phyloP scores from a whole-genome alignment of 2,329 filamentous ascomycete species.

The Fonsecaea pedrosoi region DNA sequence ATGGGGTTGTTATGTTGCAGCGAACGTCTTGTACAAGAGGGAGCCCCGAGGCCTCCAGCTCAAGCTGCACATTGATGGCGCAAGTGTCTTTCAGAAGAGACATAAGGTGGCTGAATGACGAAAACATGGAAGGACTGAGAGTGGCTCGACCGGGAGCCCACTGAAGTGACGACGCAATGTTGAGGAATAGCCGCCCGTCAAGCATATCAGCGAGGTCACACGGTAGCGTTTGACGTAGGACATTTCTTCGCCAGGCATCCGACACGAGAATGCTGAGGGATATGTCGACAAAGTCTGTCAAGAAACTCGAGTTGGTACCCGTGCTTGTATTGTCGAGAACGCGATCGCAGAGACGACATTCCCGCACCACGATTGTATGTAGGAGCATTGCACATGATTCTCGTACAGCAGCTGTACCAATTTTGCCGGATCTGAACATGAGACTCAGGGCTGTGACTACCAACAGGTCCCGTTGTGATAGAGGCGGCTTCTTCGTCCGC shows the following conservation, averaged over 20 bases:
- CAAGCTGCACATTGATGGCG: not conserved
- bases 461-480: not conserved
- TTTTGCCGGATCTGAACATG: conserved; percentile 1
- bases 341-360: not conserved
- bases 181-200: not conserved
- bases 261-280: not conserved
- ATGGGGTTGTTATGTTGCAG: not conserved
- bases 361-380: not conserved
- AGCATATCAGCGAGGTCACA: not conserved
- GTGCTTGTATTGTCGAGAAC: not conserved
- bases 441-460: not conserved
- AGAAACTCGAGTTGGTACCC: not conserved
- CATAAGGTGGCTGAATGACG: not conserved
- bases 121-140: not conserved
- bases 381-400: conserved; percentile 2
- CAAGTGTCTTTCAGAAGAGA: not conserved
- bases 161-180: not conserved
- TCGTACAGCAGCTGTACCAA: not conserved
- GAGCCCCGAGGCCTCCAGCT: not conserved
- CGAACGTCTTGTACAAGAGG: not conserved
- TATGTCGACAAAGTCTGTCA: not conserved
- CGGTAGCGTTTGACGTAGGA: not conserved
- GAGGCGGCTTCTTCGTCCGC: not conserved
- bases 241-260: not conserved
- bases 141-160: not conserved